Base-by-base conservation (phyloP, 2,329 filamentous ascomycete genomes). In the Epichloe elymi region DNA sequence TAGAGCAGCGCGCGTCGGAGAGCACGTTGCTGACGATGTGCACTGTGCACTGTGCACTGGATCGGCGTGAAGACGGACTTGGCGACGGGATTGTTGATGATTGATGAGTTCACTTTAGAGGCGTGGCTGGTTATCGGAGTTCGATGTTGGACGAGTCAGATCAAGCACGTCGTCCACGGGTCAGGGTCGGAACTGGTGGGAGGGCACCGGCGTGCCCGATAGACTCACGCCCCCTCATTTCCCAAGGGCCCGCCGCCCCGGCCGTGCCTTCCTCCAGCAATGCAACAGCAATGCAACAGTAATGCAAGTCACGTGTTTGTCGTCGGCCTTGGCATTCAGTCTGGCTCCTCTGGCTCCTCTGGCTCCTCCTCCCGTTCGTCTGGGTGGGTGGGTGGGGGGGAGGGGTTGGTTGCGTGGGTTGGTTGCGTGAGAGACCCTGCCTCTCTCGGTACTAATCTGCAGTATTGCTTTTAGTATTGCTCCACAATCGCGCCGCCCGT, bases 131-230 rank as follows among this genome's bases (percentile, higher is more conserved):
- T 17, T 5, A 11, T n/a, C 7, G 17, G 33, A 40, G 26, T 37
- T 48, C 26, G 36, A 35, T 14, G 20, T 17, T 39, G 42, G 38
- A 11, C 61, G 60, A 64, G 55, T 64, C 61, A 63, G 54, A 58
- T 48, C 55, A 54, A 53, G 39, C 19, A 44, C 10, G 39, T 53
- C 51, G 46, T 58, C 58, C 62, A 64, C 62, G 61, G 55, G 26
- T 26, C 26, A 26, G 54, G 53, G 51, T 51, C 51, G n/a, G 55
- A 26, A 44, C 20, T 51, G 43, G 53, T 35, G 42, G 43, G 17
- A 36, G 44, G 52, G 4, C 30, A 19, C 3, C 8, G 36, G 46
- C 49, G 19, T 30, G 46, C 1, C 11, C 35, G 30, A 14, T 51
- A 54, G 36, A 35, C 5, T 4, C 52, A 55, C 54, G 5, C 52